These are phyloP conservation scores for Colletotrichum sp. DNA, from an alignment of 2,329 filamentous ascomycete species.

Conservation along the genomic window DNA sequence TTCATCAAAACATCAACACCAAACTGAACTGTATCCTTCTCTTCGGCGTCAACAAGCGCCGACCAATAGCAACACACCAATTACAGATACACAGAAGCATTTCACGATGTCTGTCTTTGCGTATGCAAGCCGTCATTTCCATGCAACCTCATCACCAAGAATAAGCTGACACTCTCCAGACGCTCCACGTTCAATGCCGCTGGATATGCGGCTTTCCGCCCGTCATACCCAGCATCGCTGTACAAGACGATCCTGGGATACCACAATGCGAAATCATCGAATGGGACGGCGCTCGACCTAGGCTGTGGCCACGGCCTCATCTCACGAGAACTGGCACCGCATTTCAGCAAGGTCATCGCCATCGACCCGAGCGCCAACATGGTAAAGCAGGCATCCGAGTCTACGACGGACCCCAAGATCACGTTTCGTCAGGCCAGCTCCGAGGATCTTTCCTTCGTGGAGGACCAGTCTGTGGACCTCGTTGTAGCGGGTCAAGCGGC, in stretches of 20 bases:
- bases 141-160: fast-evolving
- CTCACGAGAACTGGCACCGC: conserved; percentile 55
- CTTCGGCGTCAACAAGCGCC: not conserved
- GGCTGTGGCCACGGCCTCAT: conserved; percentile 68
- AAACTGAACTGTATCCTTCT: fast-evolving
- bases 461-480: conserved; percentile 55
- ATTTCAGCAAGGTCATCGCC: conserved; percentile 56
- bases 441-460: conserved; percentile 58
- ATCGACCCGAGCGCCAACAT: conserved; percentile 64
- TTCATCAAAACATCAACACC: not conserved
- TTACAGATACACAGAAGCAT: not conserved
- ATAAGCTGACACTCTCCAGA: conserved; percentile 35
- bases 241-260: conserved; percentile 59
- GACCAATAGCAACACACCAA: not conserved
- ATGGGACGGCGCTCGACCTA: conserved; percentile 56
- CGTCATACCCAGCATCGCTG: conserved; percentile 60
- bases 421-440: conserved; percentile 54
- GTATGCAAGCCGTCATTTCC: conserved; percentile 31
- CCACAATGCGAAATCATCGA: conserved; percentile 43
- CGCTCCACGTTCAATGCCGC: conserved; percentile 60
- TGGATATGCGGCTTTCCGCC: conserved; percentile 65
- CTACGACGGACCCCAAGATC: conserved; percentile 48
- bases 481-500: conserved; percentile 60
- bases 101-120: conserved; percentile 54
- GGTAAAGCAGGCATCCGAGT: conserved; percentile 53